Evolutionary conservation across 768 basidiomycete species (phyloP).

Genomic region (Hygrophorus russula): DNA sequence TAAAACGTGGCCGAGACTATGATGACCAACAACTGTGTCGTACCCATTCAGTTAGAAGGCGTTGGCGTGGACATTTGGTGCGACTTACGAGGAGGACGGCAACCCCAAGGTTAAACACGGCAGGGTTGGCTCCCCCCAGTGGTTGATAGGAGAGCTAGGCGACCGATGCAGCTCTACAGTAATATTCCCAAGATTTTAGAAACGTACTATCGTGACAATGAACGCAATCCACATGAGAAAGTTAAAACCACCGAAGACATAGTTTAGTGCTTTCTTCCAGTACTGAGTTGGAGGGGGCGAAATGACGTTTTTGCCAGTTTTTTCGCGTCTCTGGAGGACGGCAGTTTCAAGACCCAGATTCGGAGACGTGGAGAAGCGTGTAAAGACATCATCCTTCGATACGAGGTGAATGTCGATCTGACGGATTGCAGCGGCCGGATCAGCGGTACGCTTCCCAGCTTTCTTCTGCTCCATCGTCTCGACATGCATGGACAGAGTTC

Average conservation of each 20-base stretch:
- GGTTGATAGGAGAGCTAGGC: conserved; percentile 40
- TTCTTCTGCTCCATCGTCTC: not conserved
- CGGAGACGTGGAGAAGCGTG: conserved; percentile 31
- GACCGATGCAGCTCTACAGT: conserved; percentile 5
- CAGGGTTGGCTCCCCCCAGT: conserved; percentile 29
- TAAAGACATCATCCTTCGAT: conserved; percentile 26
- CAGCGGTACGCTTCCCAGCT: conserved; percentile 7
- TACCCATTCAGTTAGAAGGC: not conserved
- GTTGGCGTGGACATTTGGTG: conserved; percentile 4
- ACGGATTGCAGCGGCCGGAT: conserved; percentile 28
- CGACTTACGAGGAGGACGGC: conserved; percentile 34
- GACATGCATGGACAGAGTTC: conserved; percentile 5
- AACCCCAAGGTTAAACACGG: conserved; percentile 36
- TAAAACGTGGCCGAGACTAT: conserved; percentile 33
- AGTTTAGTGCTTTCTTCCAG: conserved; percentile 39
- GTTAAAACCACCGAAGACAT: conserved; percentile 49
- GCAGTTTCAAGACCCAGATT: conserved; percentile 34
- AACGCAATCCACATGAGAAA: conserved; percentile 45
- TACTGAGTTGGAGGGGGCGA: conserved; percentile 34
- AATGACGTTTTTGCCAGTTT: conserved; percentile 36
- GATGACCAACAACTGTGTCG: conserved; percentile 27
- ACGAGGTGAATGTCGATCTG: conserved; percentile 40
- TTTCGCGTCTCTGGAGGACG: conserved; percentile 28
- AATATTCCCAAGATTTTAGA: not conserved
- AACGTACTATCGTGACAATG: conserved; percentile 30